phyloP scores from a whole-genome alignment of 2,329 filamentous ascomycete genomes.

The Calonectria hongkongensis region DNA sequence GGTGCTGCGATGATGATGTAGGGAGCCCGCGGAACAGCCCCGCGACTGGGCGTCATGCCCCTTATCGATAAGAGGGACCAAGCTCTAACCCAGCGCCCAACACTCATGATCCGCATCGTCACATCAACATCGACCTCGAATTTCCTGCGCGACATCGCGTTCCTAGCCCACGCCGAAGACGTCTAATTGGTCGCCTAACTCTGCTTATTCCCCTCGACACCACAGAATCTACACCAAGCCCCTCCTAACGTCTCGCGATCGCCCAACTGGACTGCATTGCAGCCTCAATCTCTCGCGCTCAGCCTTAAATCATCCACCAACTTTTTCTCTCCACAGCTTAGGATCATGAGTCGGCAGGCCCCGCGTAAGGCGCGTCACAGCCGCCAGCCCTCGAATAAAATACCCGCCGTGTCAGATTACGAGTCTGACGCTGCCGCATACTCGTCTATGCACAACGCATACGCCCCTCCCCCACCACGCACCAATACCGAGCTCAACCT shows the following conservation, averaged over 20 bases:
- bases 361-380: slow-evolving; percentile 64
- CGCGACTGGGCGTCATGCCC: slow-evolving; percentile 49
- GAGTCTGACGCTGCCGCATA: slow-evolving; percentile 76
- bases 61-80: slow-evolving; percentile 56
- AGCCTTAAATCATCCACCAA: slow-evolving; percentile 28
- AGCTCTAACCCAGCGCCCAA: slow-evolving; percentile 44
- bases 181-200: background rate
- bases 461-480: slow-evolving; percentile 72
- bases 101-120: slow-evolving; percentile 43
- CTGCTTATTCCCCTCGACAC: background rate
- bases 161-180: background rate
- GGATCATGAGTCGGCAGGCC: slow-evolving; percentile 66
- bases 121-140: slow-evolving; percentile 40
- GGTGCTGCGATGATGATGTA: slow-evolving; percentile 47
- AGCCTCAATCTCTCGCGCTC: background rate
- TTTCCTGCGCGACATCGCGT: slow-evolving; percentile 26
- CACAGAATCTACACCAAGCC: background rate
- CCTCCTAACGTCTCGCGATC: background rate
- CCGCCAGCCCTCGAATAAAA: slow-evolving; percentile 64
- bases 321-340: slow-evolving; percentile 40
- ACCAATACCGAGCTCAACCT: slow-evolving; percentile 93
- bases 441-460: slow-evolving; percentile 58
- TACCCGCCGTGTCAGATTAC: slow-evolving; percentile 74
- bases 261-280: slow-evolving; percentile 13
- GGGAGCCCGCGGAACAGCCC: slow-evolving; percentile 41